Evolutionary conservation across 345 rosid species (phyloP).

Genomic region (Boechera stricta): DNA sequence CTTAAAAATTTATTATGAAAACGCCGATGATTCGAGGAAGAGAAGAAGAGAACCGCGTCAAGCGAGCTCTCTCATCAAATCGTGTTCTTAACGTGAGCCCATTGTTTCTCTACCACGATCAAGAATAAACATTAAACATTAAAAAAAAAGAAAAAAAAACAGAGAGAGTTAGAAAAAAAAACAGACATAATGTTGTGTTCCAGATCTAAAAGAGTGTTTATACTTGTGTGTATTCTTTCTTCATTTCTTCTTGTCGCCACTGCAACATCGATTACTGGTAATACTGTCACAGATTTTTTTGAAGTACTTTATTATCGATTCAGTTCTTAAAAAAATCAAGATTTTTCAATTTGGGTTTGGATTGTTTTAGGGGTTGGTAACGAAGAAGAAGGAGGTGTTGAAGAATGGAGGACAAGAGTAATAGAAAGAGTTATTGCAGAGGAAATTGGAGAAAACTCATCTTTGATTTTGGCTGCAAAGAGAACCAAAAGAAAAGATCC

Average conservation of each 20-base stretch:
- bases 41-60: constrained; percentile 36
- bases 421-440: constrained; percentile 66
- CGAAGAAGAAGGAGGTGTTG: constrained; percentile 37
- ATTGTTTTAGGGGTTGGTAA: constrained; percentile 31
- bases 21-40: constrained; percentile 29
- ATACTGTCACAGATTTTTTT: not conserved
- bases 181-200: constrained; percentile 33
- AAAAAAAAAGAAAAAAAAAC: not conserved
- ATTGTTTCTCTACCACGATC: constrained; percentile 23
- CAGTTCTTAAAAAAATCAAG: not conserved
- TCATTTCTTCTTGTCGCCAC: constrained; percentile 44
- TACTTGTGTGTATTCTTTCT: constrained; percentile 36
- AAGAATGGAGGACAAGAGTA: constrained; percentile 47
- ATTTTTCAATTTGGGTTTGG: constrained; percentile 19
- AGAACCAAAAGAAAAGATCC: constrained; percentile 80
- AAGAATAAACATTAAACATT: not conserved
- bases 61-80: constrained; percentile 21
- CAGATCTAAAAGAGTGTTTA: constrained; percentile 45
- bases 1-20: not conserved
- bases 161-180: not conserved
- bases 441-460: constrained; percentile 48
- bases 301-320: not conserved
- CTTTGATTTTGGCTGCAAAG: constrained; percentile 73
- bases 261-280: constrained; percentile 47
- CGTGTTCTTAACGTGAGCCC: constrained; percentile 28